Conservation (phyloP, 495 filamentous ascomycete genomes). For the Neohortaea acidophila region DNA sequence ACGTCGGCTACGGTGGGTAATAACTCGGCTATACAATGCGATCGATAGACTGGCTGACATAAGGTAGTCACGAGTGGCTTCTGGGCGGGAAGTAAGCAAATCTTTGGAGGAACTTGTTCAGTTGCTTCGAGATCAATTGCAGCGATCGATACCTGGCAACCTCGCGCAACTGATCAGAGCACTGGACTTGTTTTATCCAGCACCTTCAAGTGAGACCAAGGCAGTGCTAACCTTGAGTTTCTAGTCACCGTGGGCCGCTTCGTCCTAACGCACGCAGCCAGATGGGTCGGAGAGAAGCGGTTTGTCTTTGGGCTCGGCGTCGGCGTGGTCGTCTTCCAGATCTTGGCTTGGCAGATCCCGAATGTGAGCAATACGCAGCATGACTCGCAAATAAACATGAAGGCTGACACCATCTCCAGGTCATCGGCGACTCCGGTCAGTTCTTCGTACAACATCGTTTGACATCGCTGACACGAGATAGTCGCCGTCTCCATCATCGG, state of each 20-base stretch:
- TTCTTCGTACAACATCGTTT: not conserved
- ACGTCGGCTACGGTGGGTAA: conserved; percentile 68
- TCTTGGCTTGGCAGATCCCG: conserved; percentile 62
- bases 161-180: too few relatives aligned
- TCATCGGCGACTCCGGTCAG: conserved; percentile 43
- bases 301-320: conserved; percentile 46
- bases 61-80: conserved; percentile 72
- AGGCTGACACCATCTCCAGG: too few relatives aligned
- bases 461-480: conserved; percentile 2
- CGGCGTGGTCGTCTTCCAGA: conserved; percentile 48
- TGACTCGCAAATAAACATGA: not conserved
- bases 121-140: too few relatives aligned
- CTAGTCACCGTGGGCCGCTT: conserved; percentile 57
- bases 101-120: too few relatives aligned
- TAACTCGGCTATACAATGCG: too few relatives aligned
- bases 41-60: too few relatives aligned
- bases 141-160: too few relatives aligned
- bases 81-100: conserved; percentile 52
- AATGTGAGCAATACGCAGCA: too few relatives aligned
- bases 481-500: conserved; percentile 57
- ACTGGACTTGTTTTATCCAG: too few relatives aligned
- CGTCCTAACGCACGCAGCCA: conserved; percentile 45
- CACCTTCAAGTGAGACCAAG: too few relatives aligned
- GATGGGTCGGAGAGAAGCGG: conserved; percentile 49
- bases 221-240: too few relatives aligned